Evolutionary conservation across 352 stramenopile genomes (phyloP), one percentile per base, ranked within the genome.

Genomic region (Peronospora destructor): DNA sequence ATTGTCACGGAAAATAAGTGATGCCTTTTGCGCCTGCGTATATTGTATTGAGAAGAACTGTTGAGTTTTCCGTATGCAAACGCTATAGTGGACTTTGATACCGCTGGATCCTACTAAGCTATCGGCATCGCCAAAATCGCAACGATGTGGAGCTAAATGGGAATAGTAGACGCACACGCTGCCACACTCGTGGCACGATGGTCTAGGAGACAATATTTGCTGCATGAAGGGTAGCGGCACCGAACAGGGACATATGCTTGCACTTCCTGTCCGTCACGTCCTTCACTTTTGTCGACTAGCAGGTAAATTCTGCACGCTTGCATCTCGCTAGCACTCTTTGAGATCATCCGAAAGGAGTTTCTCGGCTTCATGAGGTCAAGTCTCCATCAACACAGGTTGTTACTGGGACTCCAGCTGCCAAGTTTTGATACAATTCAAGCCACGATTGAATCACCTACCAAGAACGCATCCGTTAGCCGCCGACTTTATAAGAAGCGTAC

Each of bases 371-470:
- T 23, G 52, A 28, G 32, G 47, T 48, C 9, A 41, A 47, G 6
- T 21, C 23, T 49, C 44, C 35, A 39, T 40, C 35, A 26, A 68
- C 56, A 32, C 63, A 71, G 9, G 44, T 45, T 25, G 50, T 55
- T 16, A 73, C 39, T 36, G 64, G 47, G 29, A 45, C 56, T 17
- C 67, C 54, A 56, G 64, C 49, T 16, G 42, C 39, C 26, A 76
- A 51, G 19, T 71, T 73, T 47, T 72, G 64, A 33, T 76, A 76
- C 38, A 76, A 28, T 13, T 37, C 53, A 48, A 66, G 60, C 66
- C 66, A 76, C n/a, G 63, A 60, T 61, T 76, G 66, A 19, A 73
- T 63, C 32, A 76, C 63, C 66, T 76, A 37, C 12, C 26, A 25
- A 21, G 5, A 28, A 49, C 13, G 46, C 16, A 21, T 45, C 26